Conservation (phyloP, 2,329 filamentous ascomycete genomes). For the Trichophyton equinum region DNA sequence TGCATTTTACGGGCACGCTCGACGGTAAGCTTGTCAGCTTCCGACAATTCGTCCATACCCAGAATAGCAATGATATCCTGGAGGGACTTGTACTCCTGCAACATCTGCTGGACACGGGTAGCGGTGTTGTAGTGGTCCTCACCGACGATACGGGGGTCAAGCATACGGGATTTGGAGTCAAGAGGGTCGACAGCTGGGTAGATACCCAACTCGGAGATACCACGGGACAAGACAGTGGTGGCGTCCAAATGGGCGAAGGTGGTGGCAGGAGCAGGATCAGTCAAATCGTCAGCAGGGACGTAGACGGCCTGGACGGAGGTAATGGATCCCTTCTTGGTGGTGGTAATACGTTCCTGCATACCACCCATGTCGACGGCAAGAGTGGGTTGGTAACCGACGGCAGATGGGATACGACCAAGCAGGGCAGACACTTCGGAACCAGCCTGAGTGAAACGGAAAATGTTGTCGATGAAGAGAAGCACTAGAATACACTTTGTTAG, state of each 20-base stretch:
- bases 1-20: slow-evolving; percentile 99
- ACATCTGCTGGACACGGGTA: slow-evolving; percentile 93
- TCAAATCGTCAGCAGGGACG: slow-evolving; percentile 99
- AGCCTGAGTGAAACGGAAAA: slow-evolving; percentile 99
- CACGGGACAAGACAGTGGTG: slow-evolving; percentile 99
- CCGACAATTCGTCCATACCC: slow-evolving; percentile 99
- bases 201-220: slow-evolving; percentile 99
- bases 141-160: slow-evolving; percentile 96
- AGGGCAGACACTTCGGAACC: slow-evolving; percentile 99
- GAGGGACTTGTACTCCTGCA: slow-evolving; percentile 99
- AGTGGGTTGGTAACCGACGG: slow-evolving; percentile 99
- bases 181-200: slow-evolving; percentile 99
- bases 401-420: slow-evolving; percentile 98
- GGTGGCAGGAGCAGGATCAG: slow-evolving; percentile 96
- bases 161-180: slow-evolving; percentile 98
- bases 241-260: slow-evolving; percentile 99
- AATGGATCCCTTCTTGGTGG: slow-evolving; percentile 98
- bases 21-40: slow-evolving; percentile 98
- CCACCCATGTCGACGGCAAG: slow-evolving; percentile 97
- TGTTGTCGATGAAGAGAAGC: slow-evolving; percentile 99
- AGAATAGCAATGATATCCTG: slow-evolving; percentile 99
- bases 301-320: slow-evolving; percentile 99
- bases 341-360: slow-evolving; percentile 99
- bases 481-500: slow-evolving; percentile 38
- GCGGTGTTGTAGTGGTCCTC: slow-evolving; percentile 95